These are phyloP conservation scores for Actinidia polygama DNA, from an alignment of 179 eudicot genomes.

Conservation along the genomic window DNA sequence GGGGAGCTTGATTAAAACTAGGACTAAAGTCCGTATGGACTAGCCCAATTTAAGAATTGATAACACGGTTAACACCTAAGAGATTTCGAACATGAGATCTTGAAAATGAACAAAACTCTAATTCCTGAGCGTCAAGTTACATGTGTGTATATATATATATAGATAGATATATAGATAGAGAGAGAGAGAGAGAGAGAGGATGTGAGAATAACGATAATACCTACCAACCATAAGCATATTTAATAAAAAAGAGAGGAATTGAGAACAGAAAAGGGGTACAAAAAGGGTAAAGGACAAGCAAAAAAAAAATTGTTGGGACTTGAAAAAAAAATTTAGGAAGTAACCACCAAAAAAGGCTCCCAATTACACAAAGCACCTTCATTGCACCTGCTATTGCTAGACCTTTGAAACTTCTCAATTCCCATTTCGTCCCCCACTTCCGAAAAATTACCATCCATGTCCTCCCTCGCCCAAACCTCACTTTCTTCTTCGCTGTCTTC, in stretches of 20 bases:
- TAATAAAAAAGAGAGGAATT: neutral
- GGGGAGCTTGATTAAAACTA: no score
- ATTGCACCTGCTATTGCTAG: slow-evolving; percentile 67
- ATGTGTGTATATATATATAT: no score
- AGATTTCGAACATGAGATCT: no score
- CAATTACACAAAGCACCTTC: slow-evolving; percentile 55
- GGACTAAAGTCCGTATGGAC: no score
- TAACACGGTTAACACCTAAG: no score
- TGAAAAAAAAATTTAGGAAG: slow-evolving; percentile 1
- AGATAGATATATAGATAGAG: no score
- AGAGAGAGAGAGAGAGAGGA: neutral
- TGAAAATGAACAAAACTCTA: no score
- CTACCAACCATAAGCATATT: slow-evolving; percentile 22
- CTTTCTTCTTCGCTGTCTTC: slow-evolving; percentile 20
- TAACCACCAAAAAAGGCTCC: slow-evolving; percentile 65
- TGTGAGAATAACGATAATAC: slow-evolving; percentile 18
- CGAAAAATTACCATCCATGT: slow-evolving; percentile 21
- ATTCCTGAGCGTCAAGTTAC: no score
- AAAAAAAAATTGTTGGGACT: slow-evolving; percentile 31
- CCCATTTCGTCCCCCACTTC: slow-evolving; percentile 36
- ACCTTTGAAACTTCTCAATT: slow-evolving; percentile 39
- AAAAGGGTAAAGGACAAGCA: neutral
- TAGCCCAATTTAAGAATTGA: no score
- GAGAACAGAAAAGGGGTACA: neutral
- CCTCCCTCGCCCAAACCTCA: slow-evolving; percentile 24